A percentile compares a stretch with the other conserved stretches of the same genome.
phyloP scores from a whole-genome alignment of 1,284 basidiomycete species.

The Papiliotrema flavescens region DNA sequence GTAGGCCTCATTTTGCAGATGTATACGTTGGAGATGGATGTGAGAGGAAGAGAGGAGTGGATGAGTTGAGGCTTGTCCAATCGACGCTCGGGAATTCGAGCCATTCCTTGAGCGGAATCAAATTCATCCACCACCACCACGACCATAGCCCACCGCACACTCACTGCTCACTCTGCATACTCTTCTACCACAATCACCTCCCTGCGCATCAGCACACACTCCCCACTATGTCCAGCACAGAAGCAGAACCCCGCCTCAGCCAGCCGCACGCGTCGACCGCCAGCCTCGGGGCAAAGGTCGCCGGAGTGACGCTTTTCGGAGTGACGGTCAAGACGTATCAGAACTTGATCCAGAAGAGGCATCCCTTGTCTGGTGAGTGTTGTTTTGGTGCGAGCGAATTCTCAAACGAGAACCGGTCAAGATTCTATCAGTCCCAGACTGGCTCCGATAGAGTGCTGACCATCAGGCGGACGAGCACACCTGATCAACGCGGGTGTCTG shows the following conservation, averaged over 20 bases:
- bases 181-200: background rate
- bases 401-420: no score
- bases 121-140: conserved; percentile 2
- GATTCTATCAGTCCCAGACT: background rate
- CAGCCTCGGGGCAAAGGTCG: background rate
- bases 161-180: no score
- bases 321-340: background rate
- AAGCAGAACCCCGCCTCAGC: background rate
- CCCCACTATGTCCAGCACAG: background rate
- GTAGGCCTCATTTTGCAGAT: conserved; percentile 2
- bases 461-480: conserved; percentile 38
- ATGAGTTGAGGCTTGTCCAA: background rate
- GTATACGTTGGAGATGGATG: background rate
- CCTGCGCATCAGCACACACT: background rate
- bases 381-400: background rate
- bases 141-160: no score
- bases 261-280: background rate
- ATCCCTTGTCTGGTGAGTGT: background rate
- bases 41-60: background rate
- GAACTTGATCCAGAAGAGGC: background rate
- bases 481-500: conserved; percentile 32
- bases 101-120: background rate
- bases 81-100: no score
- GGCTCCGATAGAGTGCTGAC: background rate
- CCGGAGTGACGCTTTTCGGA: background rate